Conservation (phyloP, 257 asterid species). For the Misopates orontium region DNA sequence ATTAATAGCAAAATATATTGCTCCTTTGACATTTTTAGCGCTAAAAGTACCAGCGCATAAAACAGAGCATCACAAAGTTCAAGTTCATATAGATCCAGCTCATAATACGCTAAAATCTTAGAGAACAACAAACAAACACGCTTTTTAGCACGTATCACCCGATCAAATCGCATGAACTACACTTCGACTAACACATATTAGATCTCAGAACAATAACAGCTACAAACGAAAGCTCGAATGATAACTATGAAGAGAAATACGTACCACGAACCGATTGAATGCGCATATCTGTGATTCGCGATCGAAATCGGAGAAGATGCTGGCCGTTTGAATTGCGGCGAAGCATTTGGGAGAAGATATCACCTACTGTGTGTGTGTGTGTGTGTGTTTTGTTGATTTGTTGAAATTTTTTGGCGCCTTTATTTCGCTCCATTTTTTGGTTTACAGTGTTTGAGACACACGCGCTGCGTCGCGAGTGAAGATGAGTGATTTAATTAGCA, state of each 20-base stretch:
- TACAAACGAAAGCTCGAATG: not conserved
- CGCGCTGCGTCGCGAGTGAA: conserved; percentile 23
- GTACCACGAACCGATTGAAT: conserved; percentile 15
- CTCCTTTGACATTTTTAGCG: not conserved
- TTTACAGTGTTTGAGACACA: conserved; percentile 13
- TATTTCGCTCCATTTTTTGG: conserved; percentile 45
- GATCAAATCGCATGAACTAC: conserved; percentile 5
- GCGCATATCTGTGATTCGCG: not conserved
- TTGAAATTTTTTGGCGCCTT: conserved; percentile 11
- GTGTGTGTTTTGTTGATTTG: not conserved
- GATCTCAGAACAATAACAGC: not conserved
- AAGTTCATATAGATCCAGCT: conserved; percentile 2
- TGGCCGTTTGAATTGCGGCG: not conserved
- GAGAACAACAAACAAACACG: not conserved
- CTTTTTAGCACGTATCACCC: not conserved
- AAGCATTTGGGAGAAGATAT: not conserved
- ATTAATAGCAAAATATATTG: not conserved
- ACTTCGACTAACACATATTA: not conserved
- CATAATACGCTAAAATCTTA: not conserved
- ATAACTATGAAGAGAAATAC: not conserved
- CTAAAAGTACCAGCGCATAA: not conserved
- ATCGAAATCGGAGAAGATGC: not conserved
- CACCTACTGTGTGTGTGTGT: not conserved
- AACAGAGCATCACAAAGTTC: too few relatives aligned
- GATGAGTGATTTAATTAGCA: too few relatives aligned